Base-by-base conservation (phyloP, 768 basidiomycete species). In the Neoboletus brunneissimus region DNA sequence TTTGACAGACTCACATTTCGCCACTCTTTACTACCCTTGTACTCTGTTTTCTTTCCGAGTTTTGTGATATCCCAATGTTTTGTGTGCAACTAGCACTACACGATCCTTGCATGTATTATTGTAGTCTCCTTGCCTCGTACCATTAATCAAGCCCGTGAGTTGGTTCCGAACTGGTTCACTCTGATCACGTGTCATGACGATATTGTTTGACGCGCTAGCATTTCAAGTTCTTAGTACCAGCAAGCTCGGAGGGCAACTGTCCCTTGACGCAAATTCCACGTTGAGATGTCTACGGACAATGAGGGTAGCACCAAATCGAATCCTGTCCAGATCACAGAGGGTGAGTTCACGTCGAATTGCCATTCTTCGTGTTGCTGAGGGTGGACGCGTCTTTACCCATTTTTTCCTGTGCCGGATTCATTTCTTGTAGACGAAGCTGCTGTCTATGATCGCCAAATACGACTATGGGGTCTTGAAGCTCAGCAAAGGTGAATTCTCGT, bases 381-480 rank as follows among this genome's bases (percentile, higher is more conserved):
- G 29, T 35, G 42, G 50, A 51, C 51, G 34, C 42, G 38, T 54
- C 53, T 32, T 37, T 29, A 43, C 23, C 5, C 46, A 18, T 38
- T 51, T 18, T 38, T 51, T 34, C 25, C 48, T 45, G 32, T 29
- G 31, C 23, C 10, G 31, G 15, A 45, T 22, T 23, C 35, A 18
- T 46, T 32, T 38, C 32, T 42, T 16, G 42, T 55, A 83, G 81
- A 83, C 65, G 81, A 87, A 62, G 86, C 84, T n/a, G 91, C 89
- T 15, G 81, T 97, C 25, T 97, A 98, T 72, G 97, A 98, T 72
- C 86, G 96, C 27, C 95, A 98, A 73, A 97, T 98, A 77, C 85
- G 96, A 31, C 75, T 98, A 63, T 99, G 97, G 97, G 97, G 97
- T 44, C 83, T 98, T 41, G 97, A 98, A 71, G 97, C 97, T 35